A percentile compares a stretch with the other conserved stretches of the same genome.
Evolutionary conservation across 345 rosid genomes (phyloP).

Genomic region (Capsella bursapastoris): DNA sequence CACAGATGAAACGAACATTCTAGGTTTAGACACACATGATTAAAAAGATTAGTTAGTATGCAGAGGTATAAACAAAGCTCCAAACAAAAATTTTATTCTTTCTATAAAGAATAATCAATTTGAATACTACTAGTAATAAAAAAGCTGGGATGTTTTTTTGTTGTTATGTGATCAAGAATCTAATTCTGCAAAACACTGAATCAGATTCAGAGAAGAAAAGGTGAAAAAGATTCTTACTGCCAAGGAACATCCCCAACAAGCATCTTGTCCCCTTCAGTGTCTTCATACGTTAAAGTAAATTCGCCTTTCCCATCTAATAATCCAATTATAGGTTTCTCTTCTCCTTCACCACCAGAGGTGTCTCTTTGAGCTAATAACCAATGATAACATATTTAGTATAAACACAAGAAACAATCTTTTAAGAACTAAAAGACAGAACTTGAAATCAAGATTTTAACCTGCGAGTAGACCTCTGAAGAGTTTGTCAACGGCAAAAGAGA

Average conservation of each 20-base stretch:
- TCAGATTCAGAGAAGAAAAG: constrained; percentile 44
- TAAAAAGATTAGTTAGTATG: constrained; percentile 29
- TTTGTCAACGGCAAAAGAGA: constrained; percentile 86
- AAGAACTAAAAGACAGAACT: neutral
- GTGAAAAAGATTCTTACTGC: constrained; percentile 75
- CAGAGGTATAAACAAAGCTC: neutral
- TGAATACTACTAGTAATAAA: neutral
- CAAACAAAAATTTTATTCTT: neutral
- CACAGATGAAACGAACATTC: constrained; percentile 95
- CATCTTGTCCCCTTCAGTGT: constrained; percentile 99
- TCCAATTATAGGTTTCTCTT: constrained; percentile 71
- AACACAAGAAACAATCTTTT: constrained; percentile 1
- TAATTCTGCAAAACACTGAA: constrained; percentile 47
- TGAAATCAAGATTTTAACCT: constrained; percentile 48
- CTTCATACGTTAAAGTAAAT: constrained; percentile 96
- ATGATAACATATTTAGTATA: neutral
- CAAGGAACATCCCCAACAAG: constrained; percentile 99
- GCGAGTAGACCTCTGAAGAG: constrained; percentile 95
- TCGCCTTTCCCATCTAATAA: constrained; percentile 86
- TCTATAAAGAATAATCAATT: constrained; percentile 3
- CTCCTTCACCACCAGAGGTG: constrained; percentile 62
- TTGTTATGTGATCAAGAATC: constrained; percentile 41
- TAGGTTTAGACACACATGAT: constrained; percentile 36
- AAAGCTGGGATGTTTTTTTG: constrained; percentile 34
- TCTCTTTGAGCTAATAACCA: constrained; percentile 74